phyloP scores from a whole-genome alignment of 805 yeast species.

The Candida cerambycidarum region DNA sequence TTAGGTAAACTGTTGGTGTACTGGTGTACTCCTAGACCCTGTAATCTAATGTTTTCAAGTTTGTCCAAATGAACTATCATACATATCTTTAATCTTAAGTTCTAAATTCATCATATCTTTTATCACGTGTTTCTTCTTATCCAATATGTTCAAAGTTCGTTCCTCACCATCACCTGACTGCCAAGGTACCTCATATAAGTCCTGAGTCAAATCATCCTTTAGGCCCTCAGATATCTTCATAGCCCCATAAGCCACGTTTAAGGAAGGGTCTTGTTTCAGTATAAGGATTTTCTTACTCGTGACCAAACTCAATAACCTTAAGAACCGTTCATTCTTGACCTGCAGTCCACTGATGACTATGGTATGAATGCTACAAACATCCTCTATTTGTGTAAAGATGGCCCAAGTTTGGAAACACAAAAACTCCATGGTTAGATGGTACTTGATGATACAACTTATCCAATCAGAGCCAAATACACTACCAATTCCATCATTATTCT shows the following conservation, averaged over 20 bases:
- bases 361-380: conserved; percentile 18
- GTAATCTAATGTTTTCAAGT: too few relatives aligned
- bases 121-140: not conserved
- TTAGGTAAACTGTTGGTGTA: too few relatives aligned
- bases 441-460: conserved; percentile 38
- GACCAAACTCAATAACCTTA: conserved; percentile 16
- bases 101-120: conserved; percentile 2
- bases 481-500: conserved; percentile 17
- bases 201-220: not conserved
- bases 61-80: too few relatives aligned
- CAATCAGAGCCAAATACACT: conserved; percentile 29
- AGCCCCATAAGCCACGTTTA: conserved; percentile 16
- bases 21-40: too few relatives aligned
- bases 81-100: not conserved
- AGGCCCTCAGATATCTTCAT: conserved; percentile 4
- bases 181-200: not conserved
- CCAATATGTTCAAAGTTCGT: not conserved
- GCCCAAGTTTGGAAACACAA: conserved; percentile 50
- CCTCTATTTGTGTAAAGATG: conserved; percentile 24
- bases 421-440: conserved; percentile 50
- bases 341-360: conserved; percentile 56
- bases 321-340: conserved; percentile 45
- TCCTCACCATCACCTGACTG: not conserved
- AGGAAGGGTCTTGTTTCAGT: conserved; percentile 5
- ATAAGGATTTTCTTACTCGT: conserved; percentile 7